Evolutionary conservation across 2,329 filamentous ascomycete species (phyloP).

Genomic region (Bipolaris oryzae): DNA sequence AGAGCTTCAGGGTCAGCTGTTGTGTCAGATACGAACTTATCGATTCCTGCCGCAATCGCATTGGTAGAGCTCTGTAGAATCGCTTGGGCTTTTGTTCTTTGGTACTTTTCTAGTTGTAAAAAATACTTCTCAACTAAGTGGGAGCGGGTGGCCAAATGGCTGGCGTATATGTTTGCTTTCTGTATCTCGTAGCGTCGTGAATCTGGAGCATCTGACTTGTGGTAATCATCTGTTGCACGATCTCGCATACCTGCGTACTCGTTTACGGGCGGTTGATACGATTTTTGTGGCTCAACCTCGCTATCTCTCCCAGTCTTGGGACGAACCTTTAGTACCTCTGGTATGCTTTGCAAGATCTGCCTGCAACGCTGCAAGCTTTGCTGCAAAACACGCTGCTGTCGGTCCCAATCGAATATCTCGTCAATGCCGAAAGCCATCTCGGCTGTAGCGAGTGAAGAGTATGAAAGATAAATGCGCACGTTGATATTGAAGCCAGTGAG

Average conservation of each 20-base stretch:
- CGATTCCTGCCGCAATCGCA: conserved; percentile 35
- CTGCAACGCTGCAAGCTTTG: conserved; percentile 75
- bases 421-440: conserved; percentile 83
- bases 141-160: conserved; percentile 78
- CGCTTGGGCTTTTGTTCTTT: conserved; percentile 52
- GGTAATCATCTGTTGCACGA: conserved; percentile 30
- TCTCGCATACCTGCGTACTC: conserved; percentile 42
- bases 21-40: conserved; percentile 32
- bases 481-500: conserved; percentile 82
- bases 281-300: conserved; percentile 34
- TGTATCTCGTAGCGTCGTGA: conserved; percentile 75
- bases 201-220: conserved; percentile 40
- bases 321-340: conserved; percentile 69
- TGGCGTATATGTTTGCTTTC: conserved; percentile 87
- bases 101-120: conserved; percentile 71
- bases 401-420: conserved; percentile 74
- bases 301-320: conserved; percentile 49
- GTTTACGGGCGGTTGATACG: conserved; percentile 47
- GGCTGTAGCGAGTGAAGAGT: conserved; percentile 77
- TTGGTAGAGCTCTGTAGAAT: conserved; percentile 43
- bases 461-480: conserved; percentile 78
- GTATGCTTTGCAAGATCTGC: conserved; percentile 68
- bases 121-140: conserved; percentile 89
- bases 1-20: conserved; percentile 52
- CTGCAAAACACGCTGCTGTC: conserved; percentile 75